Percentiles rank a stretch among this genome's conserved stretches.
These are phyloP conservation scores for Alternaria sp. DNA, from an alignment of 2,329 filamentous ascomycete genomes.

Conservation along the genomic window DNA sequence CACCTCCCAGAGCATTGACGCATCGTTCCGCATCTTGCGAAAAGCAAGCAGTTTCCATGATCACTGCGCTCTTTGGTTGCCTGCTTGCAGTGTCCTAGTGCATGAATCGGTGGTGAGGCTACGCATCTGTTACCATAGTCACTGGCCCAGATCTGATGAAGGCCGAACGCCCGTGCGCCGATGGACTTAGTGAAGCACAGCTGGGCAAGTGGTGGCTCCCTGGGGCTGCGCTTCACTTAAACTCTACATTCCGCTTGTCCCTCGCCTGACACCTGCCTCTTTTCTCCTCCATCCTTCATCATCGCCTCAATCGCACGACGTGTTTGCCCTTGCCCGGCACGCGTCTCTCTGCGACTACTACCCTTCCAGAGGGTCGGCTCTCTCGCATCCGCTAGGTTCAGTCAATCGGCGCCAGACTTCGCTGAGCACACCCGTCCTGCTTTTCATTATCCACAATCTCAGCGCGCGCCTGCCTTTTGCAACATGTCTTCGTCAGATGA, in stretches of 20 bases:
- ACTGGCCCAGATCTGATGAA: constrained; percentile 37
- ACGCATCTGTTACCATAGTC: constrained; percentile 33
- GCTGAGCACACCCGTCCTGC: constrained; percentile 40
- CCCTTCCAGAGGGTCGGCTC: constrained; percentile 32
- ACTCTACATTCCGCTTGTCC: constrained; percentile 43
- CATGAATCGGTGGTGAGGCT: constrained; percentile 14
- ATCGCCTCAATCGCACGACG: constrained; percentile 26
- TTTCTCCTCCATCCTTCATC: constrained; percentile 32
- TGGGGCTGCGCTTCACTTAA: constrained; percentile 40
- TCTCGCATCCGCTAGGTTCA: constrained; percentile 37
- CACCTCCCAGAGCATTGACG: constrained; percentile 1
- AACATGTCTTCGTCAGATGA: constrained; percentile 77
- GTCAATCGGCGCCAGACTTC: constrained; percentile 40
- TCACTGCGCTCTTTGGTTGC: background rate
- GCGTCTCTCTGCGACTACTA: constrained; percentile 21
- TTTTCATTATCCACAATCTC: constrained; percentile 33
- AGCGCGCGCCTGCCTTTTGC: constrained; percentile 32
- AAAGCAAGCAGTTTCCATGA: background rate
- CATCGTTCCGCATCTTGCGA: background rate
- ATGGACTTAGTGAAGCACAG: constrained; percentile 32
- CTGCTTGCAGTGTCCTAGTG: constrained; percentile 5
- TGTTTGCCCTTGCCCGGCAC: constrained; percentile 28
- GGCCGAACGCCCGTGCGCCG: constrained; percentile 35
- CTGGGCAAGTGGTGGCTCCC: constrained; percentile 31
- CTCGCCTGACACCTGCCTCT: constrained; percentile 28